Evolutionary conservation across 768 basidiomycete genomes (phyloP).

Genomic region (Kwoniella bestiolae): DNA sequence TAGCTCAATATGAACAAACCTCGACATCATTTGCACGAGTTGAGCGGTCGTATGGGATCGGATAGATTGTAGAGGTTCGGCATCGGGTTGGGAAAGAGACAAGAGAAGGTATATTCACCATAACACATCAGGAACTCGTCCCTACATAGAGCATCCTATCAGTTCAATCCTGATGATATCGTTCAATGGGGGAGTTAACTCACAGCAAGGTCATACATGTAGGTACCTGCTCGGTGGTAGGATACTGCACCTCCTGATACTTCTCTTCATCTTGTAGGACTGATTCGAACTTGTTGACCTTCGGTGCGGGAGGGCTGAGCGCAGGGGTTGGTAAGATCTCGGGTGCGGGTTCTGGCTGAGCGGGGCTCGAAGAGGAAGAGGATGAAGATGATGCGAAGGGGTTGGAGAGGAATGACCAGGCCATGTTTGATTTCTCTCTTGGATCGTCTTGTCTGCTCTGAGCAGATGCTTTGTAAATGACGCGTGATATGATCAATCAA

Average conservation of each 20-base stretch:
- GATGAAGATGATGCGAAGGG: slow-evolving; percentile 3
- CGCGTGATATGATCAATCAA: neutral
- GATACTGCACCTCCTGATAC: slow-evolving; percentile 61
- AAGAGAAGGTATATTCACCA: slow-evolving; percentile 48
- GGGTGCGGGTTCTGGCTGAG: neutral
- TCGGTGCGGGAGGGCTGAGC: slow-evolving; percentile 14
- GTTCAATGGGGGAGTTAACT: no score
- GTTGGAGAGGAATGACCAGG: slow-evolving; percentile 3
- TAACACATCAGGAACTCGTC: slow-evolving; percentile 59
- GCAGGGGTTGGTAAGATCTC: neutral
- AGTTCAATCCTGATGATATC: no score
- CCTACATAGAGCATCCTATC: no score
- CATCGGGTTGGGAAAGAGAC: no score
- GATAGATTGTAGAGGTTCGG: no score
- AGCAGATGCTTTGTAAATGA: neutral
- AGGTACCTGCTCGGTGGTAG: slow-evolving; percentile 77
- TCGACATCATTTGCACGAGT: no score
- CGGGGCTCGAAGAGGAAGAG: neutral
- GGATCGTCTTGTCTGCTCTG: neutral
- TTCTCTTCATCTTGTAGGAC: slow-evolving; percentile 48
- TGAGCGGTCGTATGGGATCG: no score
- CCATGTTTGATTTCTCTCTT: neutral
- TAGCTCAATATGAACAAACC: no score
- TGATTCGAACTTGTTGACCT: slow-evolving; percentile 36
- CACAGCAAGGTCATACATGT: slow-evolving; percentile 70